Evolutionary conservation across 2,329 filamentous ascomycete species (phyloP).

Genomic region (Exserohilum rostratum): DNA sequence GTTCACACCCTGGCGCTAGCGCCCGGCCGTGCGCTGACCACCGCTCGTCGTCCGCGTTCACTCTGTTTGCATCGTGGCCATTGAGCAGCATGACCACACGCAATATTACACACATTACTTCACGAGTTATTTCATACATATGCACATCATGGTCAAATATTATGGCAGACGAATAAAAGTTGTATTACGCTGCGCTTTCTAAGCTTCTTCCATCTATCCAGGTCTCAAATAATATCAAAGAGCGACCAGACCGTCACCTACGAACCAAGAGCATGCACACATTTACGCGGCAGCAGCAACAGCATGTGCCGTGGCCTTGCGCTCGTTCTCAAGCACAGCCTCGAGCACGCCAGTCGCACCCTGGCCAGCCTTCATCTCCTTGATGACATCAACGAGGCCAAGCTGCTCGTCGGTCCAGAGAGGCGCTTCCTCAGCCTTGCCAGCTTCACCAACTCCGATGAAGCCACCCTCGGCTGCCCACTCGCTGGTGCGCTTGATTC

Average conservation of each 20-base stretch:
- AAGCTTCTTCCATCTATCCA: constrained; percentile 8
- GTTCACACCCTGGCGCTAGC: constrained; percentile 9
- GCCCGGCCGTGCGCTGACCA: constrained; percentile 9
- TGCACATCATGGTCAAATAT: neutral
- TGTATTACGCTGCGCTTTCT: constrained; percentile 10
- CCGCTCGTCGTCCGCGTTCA: neutral
- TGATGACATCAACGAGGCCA: constrained; percentile 63
- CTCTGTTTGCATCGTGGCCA: neutral
- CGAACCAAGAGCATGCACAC: neutral
- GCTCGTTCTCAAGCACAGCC: constrained; percentile 55
- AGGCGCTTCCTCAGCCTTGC: constrained; percentile 65
- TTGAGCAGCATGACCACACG: neutral
- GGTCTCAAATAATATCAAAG: constrained; percentile 35
- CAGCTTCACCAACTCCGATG: constrained; percentile 84
- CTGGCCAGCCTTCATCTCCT: constrained; percentile 60
- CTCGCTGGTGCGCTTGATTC: constrained; percentile 89
- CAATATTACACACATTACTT: neutral
- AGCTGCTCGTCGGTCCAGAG: constrained; percentile 94
- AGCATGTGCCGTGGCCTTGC: constrained; percentile 50
- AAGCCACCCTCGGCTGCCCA: constrained; percentile 93
- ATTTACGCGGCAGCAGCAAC: constrained; percentile 51
- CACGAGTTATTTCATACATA: too few species aligned
- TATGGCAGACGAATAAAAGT: constrained; percentile 1
- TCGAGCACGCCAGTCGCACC: constrained; percentile 56
- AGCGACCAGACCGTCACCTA: constrained; percentile 36